Evolutionary conservation across 2,329 filamentous ascomycete species (phyloP).

Genomic region (Arthrinium puccinioides): DNA sequence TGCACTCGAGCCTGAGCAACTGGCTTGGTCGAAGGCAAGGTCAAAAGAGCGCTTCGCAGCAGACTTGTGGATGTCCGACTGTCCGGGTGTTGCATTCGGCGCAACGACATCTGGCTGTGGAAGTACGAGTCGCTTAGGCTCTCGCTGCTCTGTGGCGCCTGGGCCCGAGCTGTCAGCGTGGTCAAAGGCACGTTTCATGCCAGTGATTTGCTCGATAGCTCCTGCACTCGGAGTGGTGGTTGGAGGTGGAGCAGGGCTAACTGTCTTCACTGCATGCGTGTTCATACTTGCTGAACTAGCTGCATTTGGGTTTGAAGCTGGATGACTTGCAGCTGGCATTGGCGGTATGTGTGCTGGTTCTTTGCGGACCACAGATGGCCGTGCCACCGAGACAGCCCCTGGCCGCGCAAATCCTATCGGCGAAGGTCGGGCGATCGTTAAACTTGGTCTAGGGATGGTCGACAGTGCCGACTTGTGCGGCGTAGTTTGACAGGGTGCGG

Average conservation of each 20-base stretch:
- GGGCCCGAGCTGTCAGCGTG: conserved; percentile 2
- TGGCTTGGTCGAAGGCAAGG: too few species aligned
- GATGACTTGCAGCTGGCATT: background rate
- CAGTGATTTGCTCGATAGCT: conserved; percentile 18
- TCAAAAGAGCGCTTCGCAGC: too few species aligned
- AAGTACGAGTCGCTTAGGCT: background rate
- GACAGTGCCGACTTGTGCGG: background rate
- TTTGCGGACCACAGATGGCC: conserved; percentile 3
- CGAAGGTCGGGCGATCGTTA: conserved; percentile 6
- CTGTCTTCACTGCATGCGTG: background rate
- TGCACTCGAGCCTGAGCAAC: too few species aligned
- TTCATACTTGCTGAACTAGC: background rate
- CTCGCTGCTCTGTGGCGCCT: background rate
- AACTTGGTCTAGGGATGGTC: conserved; percentile 4
- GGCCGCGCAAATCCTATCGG: conserved; percentile 5
- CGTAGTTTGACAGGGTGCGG: background rate
- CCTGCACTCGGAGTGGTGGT: conserved; percentile 21
- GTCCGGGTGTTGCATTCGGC: too few species aligned
- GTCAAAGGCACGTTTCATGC: conserved; percentile 13
- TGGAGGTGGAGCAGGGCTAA: conserved; percentile 12
- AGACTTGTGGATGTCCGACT: too few species aligned
- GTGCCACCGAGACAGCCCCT: conserved; percentile 6
- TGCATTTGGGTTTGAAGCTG: background rate
- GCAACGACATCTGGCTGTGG: background rate
- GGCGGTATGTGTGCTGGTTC: background rate